Base-by-base conservation (phyloP, 352 stramenopile genomes). In the Globisporangium irregulare region DNA sequence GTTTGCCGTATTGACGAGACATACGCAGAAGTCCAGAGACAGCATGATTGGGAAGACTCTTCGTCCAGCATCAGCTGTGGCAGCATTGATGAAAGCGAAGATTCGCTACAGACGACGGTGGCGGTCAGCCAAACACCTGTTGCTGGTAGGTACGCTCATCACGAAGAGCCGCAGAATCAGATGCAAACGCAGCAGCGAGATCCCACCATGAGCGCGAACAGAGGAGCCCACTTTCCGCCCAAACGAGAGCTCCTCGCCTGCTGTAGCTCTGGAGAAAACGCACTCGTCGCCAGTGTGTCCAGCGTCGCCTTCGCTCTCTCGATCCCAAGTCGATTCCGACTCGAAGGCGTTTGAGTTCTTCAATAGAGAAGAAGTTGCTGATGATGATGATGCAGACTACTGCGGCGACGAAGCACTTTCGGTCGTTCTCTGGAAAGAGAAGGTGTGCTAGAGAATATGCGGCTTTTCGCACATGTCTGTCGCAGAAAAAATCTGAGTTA, bases 321-420 rank as follows among this genome's bases (percentile, higher is more conserved):
- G 29, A 14, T 43, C 27, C 5, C 32, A 51, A 7, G 27, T n/a
- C 3, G 38, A 51, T 3, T 64, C 56, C 1, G 25, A 59, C 15
- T 48, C 38, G 15, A 27, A 69, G 1, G 62, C 34, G 50, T 70
- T 61, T 41, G 65, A 53, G 24, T 65, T 60, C 24, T 70, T 70
- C 50, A 54, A 24, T 38, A 41, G 46, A 51, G 15, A 46, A 46
- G 58, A 66, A 18, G 36, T 32, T 12, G 62, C 51, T 10, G 38
- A 58, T 34, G 36, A 38, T 34, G 36, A 38, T n/a, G 38, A 59
- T 34, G 36, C 10, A 43, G 54, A 55, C 12, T 25, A 43, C 27
- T 12, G 55, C 7, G 62, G 38, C 3, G 53, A 70, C 20, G 43
- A 66, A 38, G 46, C 20, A 2, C 32, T 46, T 25, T 24, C 59